Base-by-base conservation (phyloP, 1,284 basidiomycete species). In the Puccinia hordei region DNA sequence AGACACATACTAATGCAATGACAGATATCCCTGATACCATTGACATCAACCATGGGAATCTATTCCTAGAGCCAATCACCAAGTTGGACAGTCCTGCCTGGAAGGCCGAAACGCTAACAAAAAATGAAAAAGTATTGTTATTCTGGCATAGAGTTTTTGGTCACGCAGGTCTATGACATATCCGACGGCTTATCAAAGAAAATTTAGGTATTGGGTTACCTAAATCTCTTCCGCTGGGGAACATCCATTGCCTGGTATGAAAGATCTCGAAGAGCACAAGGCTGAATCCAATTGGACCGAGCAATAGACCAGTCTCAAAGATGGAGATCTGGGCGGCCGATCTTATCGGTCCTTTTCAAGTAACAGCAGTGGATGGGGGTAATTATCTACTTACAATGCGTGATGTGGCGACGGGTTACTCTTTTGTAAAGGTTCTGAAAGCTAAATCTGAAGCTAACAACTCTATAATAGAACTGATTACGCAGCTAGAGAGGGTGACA, bases 341-440 rank as follows among this genome's bases (percentile, higher is more conserved):
- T 49, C 72, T 73, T 17, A 61, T 73, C 0, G 72, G 72, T 4
- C 72, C 72, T 44, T 73, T 73, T 46, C 15, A 73, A 12, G 44
- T 73, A 1, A 19, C 30, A 22, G 24, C 55, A 1, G 13, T 44
- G 4, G 49, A 73, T 33, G 55, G 55, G 2, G 33, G 53, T 0
- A 38, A 33, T 1, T 73, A 30, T 33, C 1, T 65, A 27, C 41
- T 73, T 8, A 73, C 35, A 2, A 44, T 73, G 51, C 51, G 53
- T 4, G 72, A 74, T n/a, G 55, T 46, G 10, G 35, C 53, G 2
- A 33, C 49, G 2, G 69, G 69, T 0, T 72, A 72, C 24, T 24
- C 15, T 51, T 35, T 76, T 12, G 30, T 38, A 2, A 33, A 66
- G 17, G 0, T 53, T 1, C 59, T 65, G 8, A 33, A 1, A 27